Percentiles rank a stretch among this genome's conserved stretches.
Conservation (phyloP, 2,329 filamentous ascomycete species). For the Drechslerella stenobrocha region DNA sequence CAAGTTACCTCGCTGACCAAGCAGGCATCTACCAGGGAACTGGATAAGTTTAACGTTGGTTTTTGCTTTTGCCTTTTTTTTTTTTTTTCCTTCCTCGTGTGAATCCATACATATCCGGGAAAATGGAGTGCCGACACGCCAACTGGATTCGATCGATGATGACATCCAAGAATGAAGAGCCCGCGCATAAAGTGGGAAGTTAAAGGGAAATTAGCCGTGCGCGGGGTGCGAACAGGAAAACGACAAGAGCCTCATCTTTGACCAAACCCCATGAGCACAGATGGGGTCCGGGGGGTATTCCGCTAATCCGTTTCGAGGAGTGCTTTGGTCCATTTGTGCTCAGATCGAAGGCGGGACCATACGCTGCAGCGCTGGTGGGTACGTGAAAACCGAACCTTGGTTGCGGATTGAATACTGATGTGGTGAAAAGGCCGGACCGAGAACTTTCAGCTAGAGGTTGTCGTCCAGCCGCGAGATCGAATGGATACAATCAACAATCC, state of each 20-base stretch:
- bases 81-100: too few species aligned
- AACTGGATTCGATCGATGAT: slow-evolving; percentile 25
- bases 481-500: not conserved
- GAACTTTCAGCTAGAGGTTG: not conserved
- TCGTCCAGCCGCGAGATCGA: not conserved
- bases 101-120: too few species aligned
- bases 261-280: too few species aligned
- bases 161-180: slow-evolving; percentile 22
- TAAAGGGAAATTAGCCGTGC: slow-evolving; percentile 40
- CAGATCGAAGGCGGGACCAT: slow-evolving; percentile 36
- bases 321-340: slow-evolving; percentile 37
- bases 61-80: not conserved
- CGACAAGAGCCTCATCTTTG: slow-evolving; percentile 39
- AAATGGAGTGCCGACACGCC: slow-evolving; percentile 31
- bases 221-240: slow-evolving; percentile 23
- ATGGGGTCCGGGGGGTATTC: not conserved
- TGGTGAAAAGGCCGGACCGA: too few species aligned
- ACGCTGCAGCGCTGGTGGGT: too few species aligned
- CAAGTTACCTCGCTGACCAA: not conserved
- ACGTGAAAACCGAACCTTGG: not conserved
- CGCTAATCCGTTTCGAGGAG: slow-evolving; percentile 34
- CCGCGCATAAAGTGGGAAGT: slow-evolving; percentile 11
- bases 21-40: not conserved
- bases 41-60: too few species aligned
- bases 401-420: not conserved